Conservation (phyloP, 2,329 filamentous ascomycete genomes). For the Tolypocladium endophyticum region DNA sequence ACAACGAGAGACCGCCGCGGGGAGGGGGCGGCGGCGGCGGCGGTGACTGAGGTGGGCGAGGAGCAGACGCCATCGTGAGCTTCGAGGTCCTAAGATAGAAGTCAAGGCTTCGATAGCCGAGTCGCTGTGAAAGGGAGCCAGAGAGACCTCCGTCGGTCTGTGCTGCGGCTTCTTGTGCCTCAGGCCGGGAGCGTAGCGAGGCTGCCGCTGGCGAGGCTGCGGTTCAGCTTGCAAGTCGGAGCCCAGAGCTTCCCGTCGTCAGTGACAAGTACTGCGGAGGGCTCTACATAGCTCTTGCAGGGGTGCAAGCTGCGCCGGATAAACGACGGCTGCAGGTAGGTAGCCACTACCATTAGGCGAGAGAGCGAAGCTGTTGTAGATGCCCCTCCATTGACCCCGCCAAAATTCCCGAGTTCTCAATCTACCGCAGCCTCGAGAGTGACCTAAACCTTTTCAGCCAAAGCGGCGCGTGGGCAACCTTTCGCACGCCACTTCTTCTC, state of each 20-base stretch:
- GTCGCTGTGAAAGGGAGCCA: neutral
- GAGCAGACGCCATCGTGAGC: constrained; percentile 16
- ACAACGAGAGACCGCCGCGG: constrained; percentile 56
- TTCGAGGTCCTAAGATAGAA: neutral
- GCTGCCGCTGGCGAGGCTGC: neutral
- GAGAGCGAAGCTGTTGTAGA: constrained; percentile 5
- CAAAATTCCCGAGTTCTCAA: constrained; percentile 13
- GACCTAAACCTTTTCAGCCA: neutral
- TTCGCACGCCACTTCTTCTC: neutral
- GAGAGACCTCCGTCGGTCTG: neutral
- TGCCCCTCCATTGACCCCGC: constrained; percentile 25
- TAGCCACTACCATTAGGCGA: neutral
- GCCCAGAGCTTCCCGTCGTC: neutral
- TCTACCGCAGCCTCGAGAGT: neutral
- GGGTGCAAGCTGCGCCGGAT: constrained; percentile 13
- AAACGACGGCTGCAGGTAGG: constrained; percentile 13
- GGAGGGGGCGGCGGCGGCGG: constrained; percentile 29
- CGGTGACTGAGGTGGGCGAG: constrained; percentile 2
- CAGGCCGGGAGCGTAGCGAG: neutral
- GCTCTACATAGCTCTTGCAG: neutral
- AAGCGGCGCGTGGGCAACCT: neutral
- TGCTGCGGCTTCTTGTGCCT: neutral
- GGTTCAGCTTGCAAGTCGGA: neutral
- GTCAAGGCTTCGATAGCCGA: neutral
- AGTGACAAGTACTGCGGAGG: too few relatives aligned